Evolutionary conservation across 192 early-diverging fungal genomes (phyloP), one percentile per base, ranked within the genome.

Genomic region (Backusella psychrophila): DNA sequence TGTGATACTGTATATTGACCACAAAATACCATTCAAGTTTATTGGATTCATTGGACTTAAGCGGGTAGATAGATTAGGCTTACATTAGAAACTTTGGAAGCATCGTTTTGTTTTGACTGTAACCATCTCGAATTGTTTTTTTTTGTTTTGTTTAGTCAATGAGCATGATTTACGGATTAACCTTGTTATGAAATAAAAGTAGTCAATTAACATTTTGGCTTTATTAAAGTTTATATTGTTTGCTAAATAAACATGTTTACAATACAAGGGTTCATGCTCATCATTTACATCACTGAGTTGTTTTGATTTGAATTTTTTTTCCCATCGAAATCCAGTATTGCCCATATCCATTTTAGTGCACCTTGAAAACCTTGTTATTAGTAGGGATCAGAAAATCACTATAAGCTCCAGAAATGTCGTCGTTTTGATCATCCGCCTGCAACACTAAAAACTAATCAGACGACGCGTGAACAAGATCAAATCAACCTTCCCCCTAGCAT

Each of bases 391-490:
- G 26, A 63, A 63, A 63, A 63, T 63, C 56, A 63, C 23, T 63
- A 63, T 29, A 29, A 26, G 23, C 26, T 29, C 56, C 56, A 63
- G 56, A 63, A 63, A 63, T 63, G 56, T 63, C 56, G 56, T 63
- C 56, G 56, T 4, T 63, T 63, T 63, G 56, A 63, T 63, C 56
- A 63, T 63, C 56, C 56, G 56, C 56, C 56, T 63, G 56, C 56
- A 29, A 63, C 56, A 63, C 56, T 63, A 63, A 63, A 63, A 63
- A 63, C 56, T 63, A 63, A 63, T 63, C 56, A 63, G 23, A 63
- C 56, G 56, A 63, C 56, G 56, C 56, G 56, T 63, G 56, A 63
- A 29, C 56, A 63, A 63, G 56, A 63, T 63, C 56, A 63, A 63
- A 69, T 38, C 68, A 23, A 42, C 38, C 35, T 36, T 69, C 11